Evolutionary conservation across 2,329 filamentous ascomycete species (phyloP).

Genomic region (Ophiostoma fasciatum): DNA sequence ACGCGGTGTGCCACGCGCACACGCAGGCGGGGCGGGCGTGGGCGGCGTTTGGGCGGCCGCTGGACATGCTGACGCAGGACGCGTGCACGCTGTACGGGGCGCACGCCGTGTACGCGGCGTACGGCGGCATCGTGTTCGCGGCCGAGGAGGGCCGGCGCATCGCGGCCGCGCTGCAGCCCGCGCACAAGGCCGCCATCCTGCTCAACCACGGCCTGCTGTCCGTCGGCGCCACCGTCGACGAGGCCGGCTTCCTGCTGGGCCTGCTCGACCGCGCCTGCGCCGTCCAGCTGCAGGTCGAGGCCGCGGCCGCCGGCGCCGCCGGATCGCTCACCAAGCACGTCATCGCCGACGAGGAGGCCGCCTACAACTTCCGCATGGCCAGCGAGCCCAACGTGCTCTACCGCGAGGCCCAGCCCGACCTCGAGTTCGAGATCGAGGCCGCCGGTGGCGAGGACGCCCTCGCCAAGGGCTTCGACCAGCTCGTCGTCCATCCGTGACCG

Average conservation of each 20-base stretch:
- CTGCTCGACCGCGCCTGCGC: conserved; percentile 54
- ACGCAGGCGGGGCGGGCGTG: conserved; percentile 52
- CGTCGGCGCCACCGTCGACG: conserved; percentile 57
- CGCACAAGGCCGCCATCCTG: conserved; percentile 47
- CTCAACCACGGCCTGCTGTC: conserved; percentile 60
- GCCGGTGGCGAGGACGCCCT: conserved; percentile 19
- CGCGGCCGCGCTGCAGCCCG: conserved; percentile 42
- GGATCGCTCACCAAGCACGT: conserved; percentile 25
- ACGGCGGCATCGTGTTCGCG: conserved; percentile 40
- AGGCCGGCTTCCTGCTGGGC: conserved; percentile 56
- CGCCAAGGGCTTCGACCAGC: conserved; percentile 15
- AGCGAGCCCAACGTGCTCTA: conserved; percentile 31
- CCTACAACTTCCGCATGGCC: conserved; percentile 28
- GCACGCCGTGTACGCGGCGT: conserved; percentile 44
- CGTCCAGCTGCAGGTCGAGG: conserved; percentile 53
- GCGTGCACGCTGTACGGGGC: conserved; percentile 49
- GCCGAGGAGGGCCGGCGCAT: conserved; percentile 50
- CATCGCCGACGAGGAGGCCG: conserved; percentile 24
- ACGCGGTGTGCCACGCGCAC: conserved; percentile 56
- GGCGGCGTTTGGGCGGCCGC: conserved; percentile 45
- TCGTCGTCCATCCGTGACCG: conserved; percentile 10
- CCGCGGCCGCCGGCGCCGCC: conserved; percentile 32
- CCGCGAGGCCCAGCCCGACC: conserved; percentile 29
- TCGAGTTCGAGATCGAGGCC: conserved; percentile 30
- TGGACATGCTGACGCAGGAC: conserved; percentile 60